phyloP scores from a whole-genome alignment of 441 rosid species.

The Omphalea diandra region DNA sequence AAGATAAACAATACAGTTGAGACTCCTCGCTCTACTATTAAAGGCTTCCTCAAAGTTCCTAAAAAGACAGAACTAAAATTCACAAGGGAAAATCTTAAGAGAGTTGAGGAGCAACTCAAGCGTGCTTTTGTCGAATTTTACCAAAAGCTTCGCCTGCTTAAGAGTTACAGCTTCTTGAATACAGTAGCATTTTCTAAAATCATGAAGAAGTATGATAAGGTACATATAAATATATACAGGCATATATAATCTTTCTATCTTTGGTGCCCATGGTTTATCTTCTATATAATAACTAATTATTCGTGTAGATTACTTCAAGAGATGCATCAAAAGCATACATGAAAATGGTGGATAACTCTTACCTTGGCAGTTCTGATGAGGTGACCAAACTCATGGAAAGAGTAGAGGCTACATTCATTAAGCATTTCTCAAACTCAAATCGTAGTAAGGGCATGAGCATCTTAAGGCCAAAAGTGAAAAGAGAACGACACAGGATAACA shows the following conservation, averaged over 20 bases:
- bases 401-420: constrained; percentile 74
- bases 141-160: constrained; percentile 71
- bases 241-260: no score
- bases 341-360: constrained; percentile 72
- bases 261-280: no score
- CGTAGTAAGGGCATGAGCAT: constrained; percentile 59
- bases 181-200: constrained; percentile 64
- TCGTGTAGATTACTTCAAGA: constrained; percentile 73
- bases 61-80: constrained; percentile 39
- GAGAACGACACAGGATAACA: constrained; percentile 58
- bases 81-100: constrained; percentile 50
- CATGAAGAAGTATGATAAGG: constrained; percentile 84
- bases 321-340: constrained; percentile 60
- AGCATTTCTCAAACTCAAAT: constrained; percentile 71
- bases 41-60: constrained; percentile 40
- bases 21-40: constrained; percentile 71
- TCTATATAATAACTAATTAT: no score
- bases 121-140: constrained; percentile 58
- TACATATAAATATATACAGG: constrained; percentile 16
- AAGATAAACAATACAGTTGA: constrained; percentile 46
- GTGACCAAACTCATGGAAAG: constrained; percentile 63
- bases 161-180: constrained; percentile 69
- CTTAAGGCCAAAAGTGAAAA: constrained; percentile 54
- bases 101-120: constrained; percentile 55
- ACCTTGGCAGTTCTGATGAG: constrained; percentile 64